Base-by-base conservation (phyloP, 1,284 basidiomycete genomes). In the Moesziomyces globuligerus region DNA sequence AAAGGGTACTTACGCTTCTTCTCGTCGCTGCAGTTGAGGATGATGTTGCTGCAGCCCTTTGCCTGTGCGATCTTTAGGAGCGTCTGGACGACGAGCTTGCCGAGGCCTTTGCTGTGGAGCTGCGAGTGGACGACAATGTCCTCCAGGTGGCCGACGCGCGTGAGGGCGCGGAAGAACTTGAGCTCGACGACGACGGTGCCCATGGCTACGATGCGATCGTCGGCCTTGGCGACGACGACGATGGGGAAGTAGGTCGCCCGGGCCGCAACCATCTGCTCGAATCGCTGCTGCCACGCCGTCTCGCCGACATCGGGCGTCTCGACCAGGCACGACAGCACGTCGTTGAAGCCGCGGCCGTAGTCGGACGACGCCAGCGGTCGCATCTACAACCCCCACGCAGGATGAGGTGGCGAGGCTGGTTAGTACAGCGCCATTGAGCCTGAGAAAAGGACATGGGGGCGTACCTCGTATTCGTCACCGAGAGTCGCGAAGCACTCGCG, bases 1-100 rank as follows among this genome's bases (percentile, higher is more conserved):
- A n/a, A n/a, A n/a, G n/a, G n/a, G n/a, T n/a, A 65, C 93, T 84
- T 82, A 96, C 94, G 89, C 72, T 94, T 90, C 79, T 98, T 98
- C 46, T 87, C 86, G 69, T 92, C 89, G 80, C 88, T 93, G 83
- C 95, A 98, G 83, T 98, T 95, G 76, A 98, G 84, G 73, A 98
- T 96, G 24, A 93, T 94, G 88, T 98, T 96, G 85, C 96, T 97
- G 17, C 83, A 90, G 89, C 24, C 93, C 90, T 67, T 85, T 84
- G 69, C 83, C 85, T 86, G 92, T 89, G 75, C 90, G 90, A 81
- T 94, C 89, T 62, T 86, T 85, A 80, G 83, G 73, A 98, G 86
- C 5, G 90, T 90, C 72, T 92, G 87, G 79, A 98, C 94, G 73
- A 98, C 86, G 74, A 90, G 87, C 83, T 92, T 84, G 0, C 95